Evolutionary conservation across 495 filamentous ascomycete genomes (phyloP).

Genomic region (Aspergillus mulundensis): DNA sequence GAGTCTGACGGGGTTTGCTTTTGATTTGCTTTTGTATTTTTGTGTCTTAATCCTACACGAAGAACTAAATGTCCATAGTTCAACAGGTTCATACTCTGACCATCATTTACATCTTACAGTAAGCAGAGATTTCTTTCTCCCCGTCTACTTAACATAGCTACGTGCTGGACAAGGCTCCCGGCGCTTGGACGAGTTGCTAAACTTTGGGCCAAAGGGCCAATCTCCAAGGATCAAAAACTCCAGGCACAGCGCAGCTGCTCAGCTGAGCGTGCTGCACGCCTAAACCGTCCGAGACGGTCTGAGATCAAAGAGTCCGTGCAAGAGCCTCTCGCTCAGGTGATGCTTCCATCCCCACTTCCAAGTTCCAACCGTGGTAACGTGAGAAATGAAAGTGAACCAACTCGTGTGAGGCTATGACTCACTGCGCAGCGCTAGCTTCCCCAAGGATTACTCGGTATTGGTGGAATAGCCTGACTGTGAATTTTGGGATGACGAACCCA

Average conservation of each 20-base stretch:
- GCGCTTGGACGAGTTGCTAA: neutral
- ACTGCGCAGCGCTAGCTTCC: neutral
- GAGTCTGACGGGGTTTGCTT: neutral
- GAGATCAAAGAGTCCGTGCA: neutral
- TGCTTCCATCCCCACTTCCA: neutral
- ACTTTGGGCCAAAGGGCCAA: too few species aligned
- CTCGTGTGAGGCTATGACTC: neutral
- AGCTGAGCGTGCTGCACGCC: neutral
- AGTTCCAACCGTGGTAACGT: neutral
- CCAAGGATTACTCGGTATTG: neutral
- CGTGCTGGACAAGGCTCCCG: neutral
- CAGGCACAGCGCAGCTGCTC: neutral
- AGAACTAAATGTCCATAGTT: constrained; percentile 3
- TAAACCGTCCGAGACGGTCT: neutral
- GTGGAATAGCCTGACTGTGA: too few species aligned
- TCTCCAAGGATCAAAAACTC: neutral
- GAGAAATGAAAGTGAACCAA: neutral
- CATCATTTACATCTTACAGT: neutral
- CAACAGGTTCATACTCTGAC: neutral
- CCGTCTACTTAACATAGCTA: neutral
- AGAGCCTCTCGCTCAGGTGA: constrained; percentile 9
- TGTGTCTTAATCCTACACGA: neutral
- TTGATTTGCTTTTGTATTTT: neutral
- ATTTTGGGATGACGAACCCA: too few species aligned
- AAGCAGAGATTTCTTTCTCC: neutral